phyloP scores from a whole-genome alignment of 768 basidiomycete genomes.

The Boletus pseudo-olivaceus region DNA sequence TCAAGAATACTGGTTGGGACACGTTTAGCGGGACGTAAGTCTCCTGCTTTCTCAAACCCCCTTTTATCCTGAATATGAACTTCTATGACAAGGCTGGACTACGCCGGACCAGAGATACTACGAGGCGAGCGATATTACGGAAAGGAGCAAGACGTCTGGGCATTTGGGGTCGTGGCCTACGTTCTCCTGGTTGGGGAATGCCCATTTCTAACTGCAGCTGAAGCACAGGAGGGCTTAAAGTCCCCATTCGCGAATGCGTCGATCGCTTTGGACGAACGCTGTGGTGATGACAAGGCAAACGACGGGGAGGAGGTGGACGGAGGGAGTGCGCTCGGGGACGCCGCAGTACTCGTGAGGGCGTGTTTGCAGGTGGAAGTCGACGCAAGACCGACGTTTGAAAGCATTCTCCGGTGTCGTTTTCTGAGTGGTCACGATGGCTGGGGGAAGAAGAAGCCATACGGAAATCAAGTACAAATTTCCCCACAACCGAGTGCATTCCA shows the following conservation, averaged over 20 bases:
- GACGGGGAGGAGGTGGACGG: conserved; percentile 81
- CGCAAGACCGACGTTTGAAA: conserved; percentile 83
- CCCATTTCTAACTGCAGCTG: conserved; percentile 85
- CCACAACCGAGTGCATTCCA: conserved; percentile 34
- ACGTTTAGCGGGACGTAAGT: conserved; percentile 92
- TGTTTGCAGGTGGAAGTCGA: conserved; percentile 80
- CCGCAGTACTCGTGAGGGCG: conserved; percentile 75
- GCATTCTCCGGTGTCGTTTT: conserved; percentile 76
- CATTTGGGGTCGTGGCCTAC: conserved; percentile 94
- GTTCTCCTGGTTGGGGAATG: conserved; percentile 92
- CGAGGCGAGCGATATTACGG: conserved; percentile 93
- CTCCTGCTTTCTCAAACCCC: background rate
- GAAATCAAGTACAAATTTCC: conserved; percentile 19
- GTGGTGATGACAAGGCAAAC: conserved; percentile 64
- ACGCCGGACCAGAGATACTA: conserved; percentile 94
- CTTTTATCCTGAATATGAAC: conserved; percentile 9
- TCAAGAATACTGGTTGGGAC: conserved; percentile 84
- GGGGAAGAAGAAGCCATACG: conserved; percentile 40
- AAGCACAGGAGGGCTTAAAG: conserved; percentile 80
- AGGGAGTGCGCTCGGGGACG: conserved; percentile 81
- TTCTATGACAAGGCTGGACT: conserved; percentile 62
- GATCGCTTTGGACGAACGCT: conserved; percentile 76
- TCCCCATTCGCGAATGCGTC: conserved; percentile 75
- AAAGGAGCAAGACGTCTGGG: conserved; percentile 98
- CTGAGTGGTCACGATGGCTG: conserved; percentile 77